These are phyloP conservation scores for Epichloe glyceriae DNA, from an alignment of 2,329 filamentous ascomycete genomes.

Conservation along the genomic window DNA sequence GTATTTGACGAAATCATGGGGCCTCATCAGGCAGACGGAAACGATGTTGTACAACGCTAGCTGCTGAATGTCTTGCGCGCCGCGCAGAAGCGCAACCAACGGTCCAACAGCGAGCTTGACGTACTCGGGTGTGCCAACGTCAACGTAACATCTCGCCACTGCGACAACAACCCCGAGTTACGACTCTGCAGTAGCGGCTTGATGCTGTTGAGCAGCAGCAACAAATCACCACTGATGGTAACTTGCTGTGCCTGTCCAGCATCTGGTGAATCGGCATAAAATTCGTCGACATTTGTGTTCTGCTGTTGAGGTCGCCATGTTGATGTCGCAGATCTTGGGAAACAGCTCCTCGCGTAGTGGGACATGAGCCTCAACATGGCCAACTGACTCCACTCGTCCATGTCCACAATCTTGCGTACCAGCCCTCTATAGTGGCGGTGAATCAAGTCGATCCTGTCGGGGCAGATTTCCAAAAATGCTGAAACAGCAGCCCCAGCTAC, in stretches of 20 bases:
- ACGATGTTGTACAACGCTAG: constrained; percentile 91
- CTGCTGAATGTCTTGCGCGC: constrained; percentile 76
- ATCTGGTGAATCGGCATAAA: constrained; percentile 58
- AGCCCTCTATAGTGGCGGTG: constrained; percentile 80
- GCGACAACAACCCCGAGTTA: constrained; percentile 88
- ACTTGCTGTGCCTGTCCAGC: constrained; percentile 33
- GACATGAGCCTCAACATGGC: constrained; percentile 72
- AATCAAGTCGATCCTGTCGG: constrained; percentile 74
- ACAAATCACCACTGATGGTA: constrained; percentile 67
- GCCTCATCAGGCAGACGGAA: constrained; percentile 67
- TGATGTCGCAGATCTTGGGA: constrained; percentile 55
- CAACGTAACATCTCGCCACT: constrained; percentile 72
- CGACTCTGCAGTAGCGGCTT: constrained; percentile 80
- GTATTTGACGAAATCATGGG: constrained; percentile 75
- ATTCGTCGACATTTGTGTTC: constrained; percentile 46
- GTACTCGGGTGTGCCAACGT: constrained; percentile 69
- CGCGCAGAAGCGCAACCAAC: constrained; percentile 71
- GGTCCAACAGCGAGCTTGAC: constrained; percentile 67
- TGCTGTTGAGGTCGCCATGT: constrained; percentile 29
- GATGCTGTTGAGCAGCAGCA: constrained; percentile 66
- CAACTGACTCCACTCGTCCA: constrained; percentile 97
- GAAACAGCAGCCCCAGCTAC: constrained; percentile 89
- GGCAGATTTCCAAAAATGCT: constrained; percentile 81
- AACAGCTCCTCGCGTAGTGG: constrained; percentile 74
- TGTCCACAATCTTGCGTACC: constrained; percentile 85